Conservation (phyloP, 768 basidiomycete genomes). For the Leccinum boreale region DNA sequence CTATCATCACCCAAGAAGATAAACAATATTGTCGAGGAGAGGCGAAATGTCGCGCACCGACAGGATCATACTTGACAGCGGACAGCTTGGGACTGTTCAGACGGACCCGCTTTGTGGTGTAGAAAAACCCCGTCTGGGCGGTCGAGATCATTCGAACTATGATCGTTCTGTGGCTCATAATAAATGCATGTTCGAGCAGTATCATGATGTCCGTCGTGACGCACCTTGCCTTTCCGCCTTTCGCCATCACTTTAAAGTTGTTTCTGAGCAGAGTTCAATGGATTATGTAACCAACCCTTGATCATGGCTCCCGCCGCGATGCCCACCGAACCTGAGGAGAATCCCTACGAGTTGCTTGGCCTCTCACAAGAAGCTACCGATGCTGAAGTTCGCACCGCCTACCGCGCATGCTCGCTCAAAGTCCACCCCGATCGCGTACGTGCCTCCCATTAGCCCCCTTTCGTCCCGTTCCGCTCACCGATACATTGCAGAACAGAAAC, state of each 20-base stretch:
- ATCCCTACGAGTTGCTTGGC: conserved; percentile 72
- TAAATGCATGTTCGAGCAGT: not conserved
- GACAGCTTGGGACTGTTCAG: conserved; percentile 69
- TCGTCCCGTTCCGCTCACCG: conserved; percentile 12
- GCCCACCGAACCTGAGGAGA: conserved; percentile 52
- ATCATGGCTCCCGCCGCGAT: conserved; percentile 25
- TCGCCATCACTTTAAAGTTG: conserved; percentile 43
- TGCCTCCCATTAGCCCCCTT: conserved; percentile 17
- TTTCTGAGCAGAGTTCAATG: not conserved
- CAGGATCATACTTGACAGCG: conserved; percentile 90
- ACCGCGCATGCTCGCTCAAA: conserved; percentile 75
- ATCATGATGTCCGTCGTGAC: not conserved
- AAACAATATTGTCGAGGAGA: not conserved
- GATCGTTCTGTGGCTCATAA: conserved; percentile 53
- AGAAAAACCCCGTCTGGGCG: conserved; percentile 90
- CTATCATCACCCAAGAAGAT: conserved; percentile 32
- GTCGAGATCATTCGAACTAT: conserved; percentile 88
- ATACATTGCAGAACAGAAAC: conserved; percentile 58
- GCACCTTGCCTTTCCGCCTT: conserved; percentile 60
- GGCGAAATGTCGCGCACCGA: conserved; percentile 47
- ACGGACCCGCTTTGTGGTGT: conserved; percentile 76
- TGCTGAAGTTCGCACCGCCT: conserved; percentile 75
- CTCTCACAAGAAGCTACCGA: conserved; percentile 65
- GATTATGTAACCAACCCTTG: conserved; percentile 5
- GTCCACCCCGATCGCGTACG: conserved; percentile 84